phyloP scores from a whole-genome alignment of 2,329 filamentous ascomycete species.

The Fusarium sarcochroum region DNA sequence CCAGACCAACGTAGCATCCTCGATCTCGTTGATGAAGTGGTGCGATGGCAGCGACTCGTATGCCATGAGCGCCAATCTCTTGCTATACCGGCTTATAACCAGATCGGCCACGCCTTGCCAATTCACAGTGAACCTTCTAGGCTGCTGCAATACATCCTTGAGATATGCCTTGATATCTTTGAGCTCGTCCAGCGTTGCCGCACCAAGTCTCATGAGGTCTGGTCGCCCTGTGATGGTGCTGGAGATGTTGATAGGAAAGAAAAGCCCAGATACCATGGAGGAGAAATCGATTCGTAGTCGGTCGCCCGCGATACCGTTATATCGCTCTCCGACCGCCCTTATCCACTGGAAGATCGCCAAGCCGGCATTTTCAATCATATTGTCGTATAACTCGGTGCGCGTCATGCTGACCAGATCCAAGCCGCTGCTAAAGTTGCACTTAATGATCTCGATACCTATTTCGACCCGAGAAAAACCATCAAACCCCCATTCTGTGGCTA shows the following conservation, averaged over 20 bases:
- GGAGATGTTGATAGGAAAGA: conserved; percentile 65
- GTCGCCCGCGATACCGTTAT: conserved; percentile 60
- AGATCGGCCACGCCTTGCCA: conserved; percentile 79
- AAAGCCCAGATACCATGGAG: conserved; percentile 65
- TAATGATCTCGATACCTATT: conserved; percentile 78
- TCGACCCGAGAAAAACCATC: conserved; percentile 78
- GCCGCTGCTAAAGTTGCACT: conserved; percentile 71
- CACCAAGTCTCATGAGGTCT: conserved; percentile 53
- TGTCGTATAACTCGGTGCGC: conserved; percentile 42
- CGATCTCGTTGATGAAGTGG: conserved; percentile 55
- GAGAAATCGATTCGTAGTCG: conserved; percentile 63
- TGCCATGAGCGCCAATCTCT: conserved; percentile 63
- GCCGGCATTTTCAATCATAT: conserved; percentile 29
- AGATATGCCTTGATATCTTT: conserved; percentile 60
- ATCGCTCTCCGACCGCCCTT: conserved; percentile 60
- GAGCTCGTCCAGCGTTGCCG: conserved; percentile 51
- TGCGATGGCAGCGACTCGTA: conserved; percentile 45
- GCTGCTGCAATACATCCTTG: conserved; percentile 56
- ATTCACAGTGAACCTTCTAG: conserved; percentile 57
- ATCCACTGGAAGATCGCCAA: conserved; percentile 58
- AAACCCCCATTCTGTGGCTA: conserved; percentile 68
- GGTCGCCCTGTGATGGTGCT: conserved; percentile 55
- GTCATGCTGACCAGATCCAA: conserved; percentile 55
- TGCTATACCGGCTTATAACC: conserved; percentile 73
- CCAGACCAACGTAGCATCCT: conserved; percentile 58